Percentiles rank a stretch among this genome's conserved stretches.
phyloP scores from a whole-genome alignment of 2,329 filamentous ascomycete genomes.

The Arthrobotrys pseudoclavata region DNA sequence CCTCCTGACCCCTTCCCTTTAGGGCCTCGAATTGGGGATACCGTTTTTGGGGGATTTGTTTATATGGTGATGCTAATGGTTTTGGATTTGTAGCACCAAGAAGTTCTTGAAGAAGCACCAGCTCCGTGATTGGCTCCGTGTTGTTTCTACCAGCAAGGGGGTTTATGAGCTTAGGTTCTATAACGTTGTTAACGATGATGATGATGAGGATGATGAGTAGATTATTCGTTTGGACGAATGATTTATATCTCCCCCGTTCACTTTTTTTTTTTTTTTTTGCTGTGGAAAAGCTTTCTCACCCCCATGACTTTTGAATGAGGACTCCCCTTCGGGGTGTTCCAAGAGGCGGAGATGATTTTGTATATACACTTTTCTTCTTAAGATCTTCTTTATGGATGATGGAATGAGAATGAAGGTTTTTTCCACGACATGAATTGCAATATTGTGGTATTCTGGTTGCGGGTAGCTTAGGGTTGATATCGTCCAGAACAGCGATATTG shows the following conservation, averaged over 20 bases:
- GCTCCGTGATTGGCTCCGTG: conserved; percentile 99
- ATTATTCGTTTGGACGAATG: conserved; percentile 64
- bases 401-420: neutral
- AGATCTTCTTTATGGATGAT: too few relatives aligned
- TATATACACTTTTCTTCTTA: conserved; percentile 10
- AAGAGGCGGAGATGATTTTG: neutral
- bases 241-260: neutral
- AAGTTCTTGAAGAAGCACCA: conserved; percentile 99
- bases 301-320: too few relatives aligned
- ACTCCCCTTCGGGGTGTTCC: too few relatives aligned
- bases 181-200: conserved; percentile 99
- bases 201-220: conserved; percentile 98
- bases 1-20: neutral
- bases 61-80: neutral
- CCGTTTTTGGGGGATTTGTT: too few relatives aligned
- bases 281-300: neutral
- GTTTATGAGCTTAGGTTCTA: conserved; percentile 99
- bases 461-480: too few relatives aligned
- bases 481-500: neutral
- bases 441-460: neutral
- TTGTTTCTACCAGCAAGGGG: conserved; percentile 96
- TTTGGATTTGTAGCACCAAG: conserved; percentile 81
- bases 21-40: too few relatives aligned
- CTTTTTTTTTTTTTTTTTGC: neutral
- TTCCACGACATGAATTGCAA: neutral